These are phyloP conservation scores for Chaetomiaceae sp. DNA, from an alignment of 2,329 filamentous ascomycete species.

Conservation along the genomic window DNA sequence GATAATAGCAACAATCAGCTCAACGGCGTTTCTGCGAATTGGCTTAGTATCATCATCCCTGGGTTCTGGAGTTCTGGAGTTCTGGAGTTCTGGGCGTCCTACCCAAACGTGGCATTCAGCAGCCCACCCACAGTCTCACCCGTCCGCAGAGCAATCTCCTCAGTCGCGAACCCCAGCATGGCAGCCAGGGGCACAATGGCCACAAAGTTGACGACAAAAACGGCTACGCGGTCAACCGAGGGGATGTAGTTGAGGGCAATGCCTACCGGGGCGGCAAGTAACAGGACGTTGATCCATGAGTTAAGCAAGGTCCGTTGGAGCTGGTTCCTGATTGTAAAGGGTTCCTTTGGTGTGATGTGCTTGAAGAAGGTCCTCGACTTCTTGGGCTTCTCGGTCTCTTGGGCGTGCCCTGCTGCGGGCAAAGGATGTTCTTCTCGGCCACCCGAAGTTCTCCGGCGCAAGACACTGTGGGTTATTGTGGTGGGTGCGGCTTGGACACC, in stretches of 20 bases:
- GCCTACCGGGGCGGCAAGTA: slow-evolving; percentile 74
- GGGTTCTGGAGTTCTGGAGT: too few species aligned
- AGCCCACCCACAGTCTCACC: slow-evolving; percentile 86
- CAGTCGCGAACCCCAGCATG: slow-evolving; percentile 82
- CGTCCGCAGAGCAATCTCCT: slow-evolving; percentile 77
- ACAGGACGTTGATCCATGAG: slow-evolving; percentile 81
- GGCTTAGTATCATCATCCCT: too few species aligned
- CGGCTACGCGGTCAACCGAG: slow-evolving; percentile 46
- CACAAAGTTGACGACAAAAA: slow-evolving; percentile 90
- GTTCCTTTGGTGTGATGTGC: slow-evolving; percentile 45
- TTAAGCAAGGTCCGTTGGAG: slow-evolving; percentile 70
- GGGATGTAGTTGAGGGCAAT: slow-evolving; percentile 64
- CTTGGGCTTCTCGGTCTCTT: slow-evolving; percentile 30
- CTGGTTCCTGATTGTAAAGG: slow-evolving; percentile 61
- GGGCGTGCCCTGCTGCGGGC: slow-evolving; percentile 13
- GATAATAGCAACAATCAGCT: slow-evolving; percentile 83
- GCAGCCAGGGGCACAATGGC: slow-evolving; percentile 87
- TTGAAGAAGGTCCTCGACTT: slow-evolving; percentile 45
- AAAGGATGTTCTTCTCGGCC: slow-evolving; percentile 22
- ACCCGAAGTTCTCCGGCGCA: slow-evolving; percentile 26
- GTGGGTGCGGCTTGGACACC: background rate
- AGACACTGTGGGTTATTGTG: slow-evolving; percentile 21
- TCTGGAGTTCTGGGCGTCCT: too few species aligned
- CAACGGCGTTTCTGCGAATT: slow-evolving; percentile 79
- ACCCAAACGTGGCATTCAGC: slow-evolving; percentile 86